Evolutionary conservation across 2,329 filamentous ascomycete species (phyloP), one percentile per base, ranked within the genome.

Genomic region (Cladorrhinum sp.): DNA sequence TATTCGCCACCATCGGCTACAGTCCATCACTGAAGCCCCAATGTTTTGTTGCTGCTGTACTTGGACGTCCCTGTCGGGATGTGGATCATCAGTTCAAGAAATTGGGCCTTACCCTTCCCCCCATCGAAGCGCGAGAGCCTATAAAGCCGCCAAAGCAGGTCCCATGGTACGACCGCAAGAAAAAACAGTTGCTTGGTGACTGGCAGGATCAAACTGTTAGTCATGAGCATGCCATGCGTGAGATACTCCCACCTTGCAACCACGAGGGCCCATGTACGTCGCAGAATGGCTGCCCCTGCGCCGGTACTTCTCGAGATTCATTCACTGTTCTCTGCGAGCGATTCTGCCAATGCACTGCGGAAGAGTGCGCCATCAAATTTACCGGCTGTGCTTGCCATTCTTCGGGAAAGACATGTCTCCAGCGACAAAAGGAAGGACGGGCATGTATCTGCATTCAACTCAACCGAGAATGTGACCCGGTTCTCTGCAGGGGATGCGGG

Each of bases 391-490:
- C 79, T 2, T 93, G 90, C 68, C 78, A 85, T 54, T 75, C 76
- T 0, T 76, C 76, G 6, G 89, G 89, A 57, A 83, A 84, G 70
- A 80, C 79, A 1, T 89, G 86, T 64, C 65, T 79, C 5, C 72
- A 79, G 12, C 83, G 81, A 49, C 78, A 86, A 65, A 82, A 81
- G 62, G 83, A 85, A 59, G 74, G 76, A 53, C 75, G 74, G 62
- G 80, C 81, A 2, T 95, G 91, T 70, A 86, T 89, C 13, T 96
- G 91, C 68, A 79, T 86, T 20, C 80, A 83, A 67, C 79, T 91
- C 56, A 89, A 90, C 66, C 83, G 91, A 41, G 91, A 96, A 74
- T 96, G 91, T 69, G 91, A 95, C 67, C 86, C 90, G 1, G 85
- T 89, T 61, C 78, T 93, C 12, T 96, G 91, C 68, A 80, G 80